Conservation (phyloP, 2,329 filamentous ascomycete species). For the Fusarium foetens region DNA sequence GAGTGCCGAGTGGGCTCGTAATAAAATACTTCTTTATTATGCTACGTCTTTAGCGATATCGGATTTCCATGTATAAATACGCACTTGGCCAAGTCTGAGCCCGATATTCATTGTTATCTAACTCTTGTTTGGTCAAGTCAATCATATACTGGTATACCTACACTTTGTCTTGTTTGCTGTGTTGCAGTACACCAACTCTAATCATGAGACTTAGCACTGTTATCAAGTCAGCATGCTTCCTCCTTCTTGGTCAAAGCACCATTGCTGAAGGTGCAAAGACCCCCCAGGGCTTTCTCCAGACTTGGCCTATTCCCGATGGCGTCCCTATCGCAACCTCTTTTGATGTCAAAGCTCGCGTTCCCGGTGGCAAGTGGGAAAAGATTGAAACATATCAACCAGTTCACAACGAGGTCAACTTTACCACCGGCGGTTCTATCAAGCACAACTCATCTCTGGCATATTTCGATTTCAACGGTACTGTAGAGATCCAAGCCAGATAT, state of each 20-base stretch:
- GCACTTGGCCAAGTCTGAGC: neutral
- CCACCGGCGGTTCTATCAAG: neutral
- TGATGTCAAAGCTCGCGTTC: neutral
- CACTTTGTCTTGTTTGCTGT: too few species aligned
- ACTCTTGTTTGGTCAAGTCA: too few species aligned
- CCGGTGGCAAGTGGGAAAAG: neutral
- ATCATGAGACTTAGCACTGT: neutral
- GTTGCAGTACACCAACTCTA: too few species aligned
- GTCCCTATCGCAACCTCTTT: neutral
- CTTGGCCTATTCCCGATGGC: neutral
- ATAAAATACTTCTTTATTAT: rapidly evolving
- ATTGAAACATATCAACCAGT: neutral
- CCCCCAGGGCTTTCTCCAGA: neutral
- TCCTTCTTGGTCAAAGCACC: neutral
- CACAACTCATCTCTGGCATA: neutral
- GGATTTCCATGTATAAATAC: neutral
- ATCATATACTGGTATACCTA: too few species aligned
- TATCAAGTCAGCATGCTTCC: neutral
- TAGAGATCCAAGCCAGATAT: neutral
- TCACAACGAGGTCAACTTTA: neutral
- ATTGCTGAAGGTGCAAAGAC: neutral
- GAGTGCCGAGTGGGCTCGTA: neutral
- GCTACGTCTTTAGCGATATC: rapidly evolving
- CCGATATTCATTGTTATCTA: too few species aligned
- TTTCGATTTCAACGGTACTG: neutral